A percentile compares a stretch with the other conserved stretches of the same genome.
phyloP scores from a whole-genome alignment of 1,284 basidiomycete species.

The Ganoderma resinaceum region DNA sequence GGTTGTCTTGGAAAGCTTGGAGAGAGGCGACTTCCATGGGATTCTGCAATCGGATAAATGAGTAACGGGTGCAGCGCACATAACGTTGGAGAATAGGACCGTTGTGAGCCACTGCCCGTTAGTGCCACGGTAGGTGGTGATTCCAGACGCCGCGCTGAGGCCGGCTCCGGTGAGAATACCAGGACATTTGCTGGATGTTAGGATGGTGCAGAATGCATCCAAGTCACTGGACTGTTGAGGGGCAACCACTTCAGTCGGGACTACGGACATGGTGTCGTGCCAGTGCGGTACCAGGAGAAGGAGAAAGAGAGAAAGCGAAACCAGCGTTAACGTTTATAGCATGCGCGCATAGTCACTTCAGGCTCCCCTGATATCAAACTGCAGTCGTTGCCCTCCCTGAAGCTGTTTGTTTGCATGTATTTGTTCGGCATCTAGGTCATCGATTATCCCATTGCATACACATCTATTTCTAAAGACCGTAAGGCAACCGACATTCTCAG shows the following conservation, averaged over 20 bases:
- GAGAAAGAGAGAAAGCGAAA: not conserved
- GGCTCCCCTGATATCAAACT: too few species aligned
- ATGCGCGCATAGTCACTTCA: too few species aligned
- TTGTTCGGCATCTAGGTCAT: too few species aligned
- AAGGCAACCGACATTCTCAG: too few species aligned
- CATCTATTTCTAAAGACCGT: too few species aligned
- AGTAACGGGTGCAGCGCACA: not conserved
- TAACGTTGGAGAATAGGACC: not conserved
- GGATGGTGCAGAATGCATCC: constrained; percentile 2
- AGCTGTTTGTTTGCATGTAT: too few species aligned
- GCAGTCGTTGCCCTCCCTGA: too few species aligned
- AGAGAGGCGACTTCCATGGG: constrained; percentile 7
- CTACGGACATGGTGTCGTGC: not conserved
- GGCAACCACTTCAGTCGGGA: not conserved
- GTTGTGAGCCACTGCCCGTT: constrained; percentile 6
- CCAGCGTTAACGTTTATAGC: too few species aligned
- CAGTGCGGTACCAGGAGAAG: not conserved
- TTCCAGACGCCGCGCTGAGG: constrained; percentile 1
- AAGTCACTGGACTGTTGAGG: not conserved
- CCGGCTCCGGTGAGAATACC: not conserved
- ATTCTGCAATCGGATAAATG: not conserved
- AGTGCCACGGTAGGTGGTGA: constrained; percentile 6
- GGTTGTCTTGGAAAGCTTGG: constrained; percentile 33
- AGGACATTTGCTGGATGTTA: not conserved
- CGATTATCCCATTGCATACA: too few species aligned